These are phyloP conservation scores for Sistotremastrum niveocremeum DNA, from an alignment of 768 basidiomycete species.

Conservation along the genomic window DNA sequence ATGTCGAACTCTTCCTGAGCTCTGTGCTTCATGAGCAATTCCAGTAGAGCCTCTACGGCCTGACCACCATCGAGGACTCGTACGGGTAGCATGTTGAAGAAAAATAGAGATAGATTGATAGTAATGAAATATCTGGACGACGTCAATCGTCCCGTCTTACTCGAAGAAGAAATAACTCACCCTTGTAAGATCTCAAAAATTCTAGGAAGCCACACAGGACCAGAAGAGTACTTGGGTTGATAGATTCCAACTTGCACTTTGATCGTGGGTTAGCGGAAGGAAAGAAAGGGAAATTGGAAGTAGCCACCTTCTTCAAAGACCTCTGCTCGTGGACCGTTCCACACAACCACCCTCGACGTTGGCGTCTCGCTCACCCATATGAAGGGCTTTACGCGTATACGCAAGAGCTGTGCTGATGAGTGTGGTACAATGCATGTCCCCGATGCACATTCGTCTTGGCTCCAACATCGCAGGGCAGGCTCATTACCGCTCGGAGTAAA, in stretches of 20 bases:
- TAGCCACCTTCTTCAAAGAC: constrained; percentile 52
- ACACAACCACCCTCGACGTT: constrained; percentile 39
- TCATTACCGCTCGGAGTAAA: constrained; percentile 20
- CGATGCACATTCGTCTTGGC: constrained; percentile 23
- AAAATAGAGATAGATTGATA: constrained; percentile 62
- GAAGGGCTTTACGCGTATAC: constrained; percentile 31
- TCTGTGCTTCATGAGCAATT: not conserved
- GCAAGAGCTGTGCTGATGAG: constrained; percentile 35
- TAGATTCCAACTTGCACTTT: constrained; percentile 36
- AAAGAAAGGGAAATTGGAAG: constrained; percentile 1
- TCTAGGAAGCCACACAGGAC: constrained; percentile 21
- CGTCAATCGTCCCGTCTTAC: constrained; percentile 28
- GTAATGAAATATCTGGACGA: constrained; percentile 43
- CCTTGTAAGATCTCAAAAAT: constrained; percentile 20
- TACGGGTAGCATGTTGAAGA: constrained; percentile 74
- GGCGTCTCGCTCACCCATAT: constrained; percentile 3
- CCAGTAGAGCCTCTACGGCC: constrained; percentile 27
- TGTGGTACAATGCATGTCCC: constrained; percentile 42
- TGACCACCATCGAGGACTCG: constrained; percentile 58
- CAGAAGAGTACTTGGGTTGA: constrained; percentile 15
- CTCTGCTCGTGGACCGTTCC: constrained; percentile 58
- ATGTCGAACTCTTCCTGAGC: no score
- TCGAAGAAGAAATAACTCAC: constrained; percentile 30
- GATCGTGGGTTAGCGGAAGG: constrained; percentile 1
- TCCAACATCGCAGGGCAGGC: constrained; percentile 26